These are phyloP conservation scores for Mycena floridula DNA, from an alignment of 768 basidiomycete genomes.

Conservation along the genomic window DNA sequence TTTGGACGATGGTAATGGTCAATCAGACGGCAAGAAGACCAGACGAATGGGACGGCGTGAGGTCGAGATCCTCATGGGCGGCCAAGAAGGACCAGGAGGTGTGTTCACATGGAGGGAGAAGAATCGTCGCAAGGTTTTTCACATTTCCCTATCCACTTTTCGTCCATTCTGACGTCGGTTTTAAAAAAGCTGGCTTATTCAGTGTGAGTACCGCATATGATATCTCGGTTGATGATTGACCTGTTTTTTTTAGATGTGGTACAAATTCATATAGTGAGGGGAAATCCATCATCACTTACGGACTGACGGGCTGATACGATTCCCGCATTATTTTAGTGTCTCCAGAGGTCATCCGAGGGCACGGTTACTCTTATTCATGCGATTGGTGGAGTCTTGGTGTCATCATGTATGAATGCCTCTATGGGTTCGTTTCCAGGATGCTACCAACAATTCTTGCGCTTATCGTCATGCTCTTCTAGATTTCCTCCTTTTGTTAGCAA, in stretches of 20 bases:
- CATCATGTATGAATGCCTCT: constrained; percentile 94
- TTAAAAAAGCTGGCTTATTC: constrained; percentile 73
- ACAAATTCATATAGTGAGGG: constrained; percentile 85
- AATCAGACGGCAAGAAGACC: constrained; percentile 64
- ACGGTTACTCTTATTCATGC: constrained; percentile 90
- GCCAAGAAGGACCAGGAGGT: constrained; percentile 73
- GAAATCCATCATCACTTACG: constrained; percentile 27
- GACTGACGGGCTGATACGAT: constrained; percentile 7
- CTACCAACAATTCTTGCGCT: neutral
- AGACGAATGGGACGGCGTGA: constrained; percentile 78
- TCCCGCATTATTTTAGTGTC: constrained; percentile 77
- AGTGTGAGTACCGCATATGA: constrained; percentile 48
- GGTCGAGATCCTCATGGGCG: constrained; percentile 79
- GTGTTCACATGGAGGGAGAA: constrained; percentile 96
- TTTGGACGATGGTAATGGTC: constrained; percentile 70
- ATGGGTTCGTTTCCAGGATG: constrained; percentile 53
- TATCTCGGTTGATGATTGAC: constrained; percentile 18
- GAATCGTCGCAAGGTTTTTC: constrained; percentile 79
- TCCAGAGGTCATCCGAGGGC: constrained; percentile 84
- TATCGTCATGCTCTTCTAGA: constrained; percentile 31
- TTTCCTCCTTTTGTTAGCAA: constrained; percentile 96
- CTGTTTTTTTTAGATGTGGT: constrained; percentile 52
- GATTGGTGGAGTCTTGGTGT: constrained; percentile 99
- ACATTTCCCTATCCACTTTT: constrained; percentile 10
- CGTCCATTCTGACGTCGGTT: constrained; percentile 15